Base-by-base conservation (phyloP, 2,329 filamentous ascomycete species). In the Ascochyta viciae-villosae region DNA sequence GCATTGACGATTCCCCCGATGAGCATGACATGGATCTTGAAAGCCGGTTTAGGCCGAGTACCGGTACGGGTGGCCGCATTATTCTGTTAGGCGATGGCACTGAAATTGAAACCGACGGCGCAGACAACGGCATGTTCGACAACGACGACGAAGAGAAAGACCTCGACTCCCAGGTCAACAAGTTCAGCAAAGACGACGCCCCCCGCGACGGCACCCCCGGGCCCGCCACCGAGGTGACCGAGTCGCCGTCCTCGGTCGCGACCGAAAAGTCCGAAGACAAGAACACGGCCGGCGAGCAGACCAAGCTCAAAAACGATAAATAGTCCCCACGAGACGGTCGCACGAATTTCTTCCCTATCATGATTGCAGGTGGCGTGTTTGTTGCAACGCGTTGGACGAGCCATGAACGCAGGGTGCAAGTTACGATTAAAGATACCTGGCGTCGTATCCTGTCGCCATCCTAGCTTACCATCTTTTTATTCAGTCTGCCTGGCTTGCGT, bases 61-160 rank as follows among this genome's bases (percentile, higher is more conserved):
- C 89, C 76, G 80, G 82, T 56, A 57, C 68, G 51, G 71, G 74
- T 44, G 92, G 92, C 67, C 88, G 93, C 69, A 92, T 97, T 76
- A 98, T 98, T 77, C 88, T 96, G 74, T 86, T 99, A 67, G 93
- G 94, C 65, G 93, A 98, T 81, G 95, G 94, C 70, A 96, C 92
- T 71, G 93, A 97, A 82, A 87, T 96, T 75, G 83, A 93, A 72
- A 92, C 91, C 66, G 92, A 95, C 77, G 90, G 90, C 74, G 88
- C 92, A 77, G 92, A 97, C 73, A 87, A 90, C 63, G 92, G 96
- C 70, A 94, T 96, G 88, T 96, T 97, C 78, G 92, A 97, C 76
- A 89, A 92, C 69, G 89, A 92, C 74, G 91, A 96, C 72, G 85
- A 87, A 68, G 91, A 96, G 72, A 91, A 91, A 76, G 92, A 96